Evolutionary conservation across 1,284 basidiomycete genomes (phyloP).

Genomic region (Bjerkandera adusta): DNA sequence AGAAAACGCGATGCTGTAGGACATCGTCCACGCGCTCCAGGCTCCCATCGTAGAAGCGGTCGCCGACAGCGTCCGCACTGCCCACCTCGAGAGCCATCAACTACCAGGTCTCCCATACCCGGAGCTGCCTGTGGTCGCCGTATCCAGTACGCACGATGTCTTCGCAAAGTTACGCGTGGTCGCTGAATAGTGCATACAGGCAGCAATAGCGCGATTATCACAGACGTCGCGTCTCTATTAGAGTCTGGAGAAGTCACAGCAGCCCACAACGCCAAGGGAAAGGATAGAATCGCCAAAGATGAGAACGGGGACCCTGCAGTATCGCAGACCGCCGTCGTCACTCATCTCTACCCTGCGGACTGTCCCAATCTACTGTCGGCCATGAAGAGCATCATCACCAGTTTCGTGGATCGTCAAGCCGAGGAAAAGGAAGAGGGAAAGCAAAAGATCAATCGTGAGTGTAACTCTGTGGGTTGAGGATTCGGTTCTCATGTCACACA

Average conservation of each 20-base stretch:
- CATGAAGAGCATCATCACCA: conserved; percentile 56
- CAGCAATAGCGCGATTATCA: conserved; percentile 6
- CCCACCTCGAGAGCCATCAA: conserved; percentile 24
- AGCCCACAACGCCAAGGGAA: conserved; percentile 6
- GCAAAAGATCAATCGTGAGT: conserved; percentile 18
- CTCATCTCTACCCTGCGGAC: conserved; percentile 57
- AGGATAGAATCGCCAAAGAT: conserved; percentile 24
- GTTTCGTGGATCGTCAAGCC: conserved; percentile 43
- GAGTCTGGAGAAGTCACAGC: neutral
- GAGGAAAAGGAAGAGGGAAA: conserved; percentile 24
- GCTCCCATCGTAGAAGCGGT: conserved; percentile 26
- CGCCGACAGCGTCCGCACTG: conserved; percentile 20
- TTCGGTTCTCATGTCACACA: conserved; percentile 1
- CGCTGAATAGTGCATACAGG: too few relatives aligned
- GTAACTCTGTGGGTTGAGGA: neutral
- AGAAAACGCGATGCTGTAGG: conserved; percentile 16
- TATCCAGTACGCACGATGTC: conserved; percentile 43
- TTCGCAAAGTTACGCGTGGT: too few relatives aligned
- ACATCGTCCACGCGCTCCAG: conserved; percentile 25
- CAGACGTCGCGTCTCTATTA: conserved; percentile 10
- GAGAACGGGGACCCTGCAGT: conserved; percentile 12
- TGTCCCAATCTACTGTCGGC: conserved; percentile 48
- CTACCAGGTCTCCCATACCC: conserved; percentile 53
- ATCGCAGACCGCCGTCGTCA: conserved; percentile 28
- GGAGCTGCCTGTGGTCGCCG: conserved; percentile 59